Percentiles rank a stretch among this genome's conserved stretches.
These are phyloP conservation scores for Ustilago bromivora DNA, from an alignment of 1,284 basidiomycete species.

Conservation along the genomic window DNA sequence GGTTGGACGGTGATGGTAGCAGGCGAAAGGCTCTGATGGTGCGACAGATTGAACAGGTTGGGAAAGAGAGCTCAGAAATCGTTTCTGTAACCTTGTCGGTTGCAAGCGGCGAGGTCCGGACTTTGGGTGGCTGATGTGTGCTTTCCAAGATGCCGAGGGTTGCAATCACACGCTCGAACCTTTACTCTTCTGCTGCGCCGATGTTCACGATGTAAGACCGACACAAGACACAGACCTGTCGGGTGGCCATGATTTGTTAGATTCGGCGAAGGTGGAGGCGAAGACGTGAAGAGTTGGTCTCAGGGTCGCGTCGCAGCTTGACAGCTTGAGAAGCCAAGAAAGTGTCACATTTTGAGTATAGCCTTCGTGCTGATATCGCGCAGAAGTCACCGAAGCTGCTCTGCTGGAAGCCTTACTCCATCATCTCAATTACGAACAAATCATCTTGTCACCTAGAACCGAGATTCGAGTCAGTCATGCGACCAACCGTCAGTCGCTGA, in stretches of 20 bases:
- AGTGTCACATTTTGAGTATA: slow-evolving; percentile 9
- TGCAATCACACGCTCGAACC: background rate
- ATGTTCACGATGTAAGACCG: background rate
- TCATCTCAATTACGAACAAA: background rate
- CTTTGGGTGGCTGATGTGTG: background rate
- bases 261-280: slow-evolving; percentile 7
- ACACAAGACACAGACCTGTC: background rate
- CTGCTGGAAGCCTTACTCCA: background rate
- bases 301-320: slow-evolving; percentile 14
- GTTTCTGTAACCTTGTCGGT: background rate
- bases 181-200: background rate
- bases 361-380: background rate
- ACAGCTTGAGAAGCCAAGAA: background rate
- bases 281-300: slow-evolving; percentile 5
- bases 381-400: background rate
- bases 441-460: background rate
- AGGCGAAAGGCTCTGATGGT: background rate
- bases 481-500: background rate
- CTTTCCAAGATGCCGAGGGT: background rate
- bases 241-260: background rate
- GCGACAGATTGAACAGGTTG: background rate
- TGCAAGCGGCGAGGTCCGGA: background rate
- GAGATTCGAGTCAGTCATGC: background rate
- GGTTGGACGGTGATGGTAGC: background rate
- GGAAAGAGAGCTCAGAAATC: background rate